Base-by-base conservation (phyloP, 148 eudicot genomes). In the Diospyros kaki region DNA sequence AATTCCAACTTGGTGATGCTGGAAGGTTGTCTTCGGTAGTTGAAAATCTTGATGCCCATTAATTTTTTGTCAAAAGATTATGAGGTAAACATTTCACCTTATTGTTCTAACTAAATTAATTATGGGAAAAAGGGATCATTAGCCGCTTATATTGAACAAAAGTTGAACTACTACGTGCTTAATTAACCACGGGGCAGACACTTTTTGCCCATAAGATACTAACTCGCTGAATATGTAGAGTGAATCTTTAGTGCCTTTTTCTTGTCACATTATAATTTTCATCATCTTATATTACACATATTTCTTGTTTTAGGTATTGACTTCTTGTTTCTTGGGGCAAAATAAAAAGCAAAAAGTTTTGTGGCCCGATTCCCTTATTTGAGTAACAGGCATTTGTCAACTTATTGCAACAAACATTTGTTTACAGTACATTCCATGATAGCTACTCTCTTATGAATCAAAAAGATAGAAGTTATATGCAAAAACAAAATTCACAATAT, bases 251-350 rank as follows among this genome's bases (percentile, higher is more conserved):
- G 2, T 2, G 3, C 54, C 59, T 56, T 44, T 6, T 6, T 9
- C 46, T 13, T 62, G 8, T 14, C 39, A 73, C 39, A 14, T 39
- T 62, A 3, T 39, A 15, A 8, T 73, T 62, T 51, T 73, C 58
- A 0, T 28, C 28, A 28, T 28, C 28, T 28, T 28, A 28, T 28
- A 28, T 28, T 28, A 28, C 28, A 28, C 28, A 28, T 28, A 28
- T 28, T 74, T 58, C 39, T 64, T 55, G 69, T 66, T 63, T 77
- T 77, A 71, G 80, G 75, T 77, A 71, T 62, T 71, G 80, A 77
- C 71, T 55, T 63, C 9, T 52, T 54, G 46, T 28, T 71, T 63
- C 58, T 62, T 28, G 28, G 28, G 28, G 28, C 28, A 28, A 28
- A 28, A 28, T 28, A 28, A 28, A 28, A 28, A 28, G 28, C 28